Evolutionary conservation across 1,284 basidiomycete species (phyloP).

Genomic region (Coriolopsis trogii): DNA sequence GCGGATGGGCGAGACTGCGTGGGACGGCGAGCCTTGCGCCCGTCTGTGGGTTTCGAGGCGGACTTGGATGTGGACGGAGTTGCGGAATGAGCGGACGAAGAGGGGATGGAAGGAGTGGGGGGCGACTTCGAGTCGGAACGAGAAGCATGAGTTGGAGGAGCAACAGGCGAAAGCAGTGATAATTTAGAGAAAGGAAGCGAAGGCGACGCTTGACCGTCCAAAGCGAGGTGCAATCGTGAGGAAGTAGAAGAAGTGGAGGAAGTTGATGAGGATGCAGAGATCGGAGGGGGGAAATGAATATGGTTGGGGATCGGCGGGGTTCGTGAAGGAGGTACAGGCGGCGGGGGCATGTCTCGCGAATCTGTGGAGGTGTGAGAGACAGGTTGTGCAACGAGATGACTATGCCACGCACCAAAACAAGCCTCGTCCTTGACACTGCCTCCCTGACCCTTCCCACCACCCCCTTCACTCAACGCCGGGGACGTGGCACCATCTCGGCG

Average conservation of each 20-base stretch:
- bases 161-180: constrained; percentile 37
- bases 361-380: constrained; percentile 20
- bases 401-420: constrained; percentile 16
- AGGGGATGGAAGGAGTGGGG: neutral
- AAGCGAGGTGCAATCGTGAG: constrained; percentile 7
- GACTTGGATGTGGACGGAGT: neutral
- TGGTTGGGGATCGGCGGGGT: constrained; percentile 37
- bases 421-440: constrained; percentile 18
- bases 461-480: neutral
- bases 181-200: constrained; percentile 43
- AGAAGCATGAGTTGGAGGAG: neutral
- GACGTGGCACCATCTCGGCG: neutral
- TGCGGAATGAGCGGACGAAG: neutral
- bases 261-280: constrained; percentile 35
- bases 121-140: constrained; percentile 1
- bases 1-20: neutral
- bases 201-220: constrained; percentile 33
- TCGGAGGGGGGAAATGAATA: constrained; percentile 32
- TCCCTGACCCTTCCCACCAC: neutral
- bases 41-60: neutral
- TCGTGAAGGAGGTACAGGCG: constrained; percentile 45
- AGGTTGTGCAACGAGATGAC: neutral
- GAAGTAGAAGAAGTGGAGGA: constrained; percentile 16
- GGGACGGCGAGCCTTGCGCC: neutral
- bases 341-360: constrained; percentile 46